phyloP scores from a whole-genome alignment of 768 basidiomycete genomes.

The Lactarius tabidus region DNA sequence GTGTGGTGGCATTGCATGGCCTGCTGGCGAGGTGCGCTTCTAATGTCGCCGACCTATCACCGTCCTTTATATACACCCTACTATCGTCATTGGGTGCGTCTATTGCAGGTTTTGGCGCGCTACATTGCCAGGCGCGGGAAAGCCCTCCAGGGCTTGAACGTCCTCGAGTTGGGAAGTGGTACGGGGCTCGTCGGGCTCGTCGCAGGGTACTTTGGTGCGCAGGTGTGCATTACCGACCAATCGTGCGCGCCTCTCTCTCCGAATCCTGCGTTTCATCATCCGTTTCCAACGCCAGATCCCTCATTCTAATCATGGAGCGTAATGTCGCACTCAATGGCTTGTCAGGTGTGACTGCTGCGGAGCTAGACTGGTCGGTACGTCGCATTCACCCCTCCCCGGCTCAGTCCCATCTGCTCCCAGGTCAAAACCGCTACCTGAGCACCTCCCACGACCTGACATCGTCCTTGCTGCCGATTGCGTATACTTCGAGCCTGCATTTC shows the following conservation, averaged over 20 bases:
- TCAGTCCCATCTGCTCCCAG: conserved; percentile 34
- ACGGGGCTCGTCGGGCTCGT: conserved; percentile 92
- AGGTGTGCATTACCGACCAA: conserved; percentile 86
- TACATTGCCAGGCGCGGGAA: conserved; percentile 62
- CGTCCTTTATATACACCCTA: neutral
- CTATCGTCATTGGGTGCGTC: conserved; percentile 1
- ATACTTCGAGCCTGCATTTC: conserved; percentile 92
- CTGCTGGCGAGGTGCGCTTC: conserved; percentile 73
- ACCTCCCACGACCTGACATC: conserved; percentile 52
- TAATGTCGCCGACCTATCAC: neutral
- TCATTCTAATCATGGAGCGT: conserved; percentile 71
- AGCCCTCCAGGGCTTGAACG: conserved; percentile 49
- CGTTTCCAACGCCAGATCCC: conserved; percentile 43
- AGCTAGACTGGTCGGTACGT: conserved; percentile 86
- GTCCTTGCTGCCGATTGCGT: conserved; percentile 93
- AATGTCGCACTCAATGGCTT: conserved; percentile 71
- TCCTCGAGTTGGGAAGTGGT: conserved; percentile 86
- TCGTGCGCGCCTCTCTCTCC: conserved; percentile 49
- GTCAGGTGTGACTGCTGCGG: conserved; percentile 50
- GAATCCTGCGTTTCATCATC: neutral
- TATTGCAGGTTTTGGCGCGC: conserved; percentile 63
- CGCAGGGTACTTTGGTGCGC: conserved; percentile 60
- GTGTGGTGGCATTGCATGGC: conserved; percentile 92
- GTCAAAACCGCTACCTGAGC: conserved; percentile 56
- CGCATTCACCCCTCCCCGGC: neutral